Base-by-base conservation (phyloP, 345 rosid species). In the Dipteronia dyeriana region DNA sequence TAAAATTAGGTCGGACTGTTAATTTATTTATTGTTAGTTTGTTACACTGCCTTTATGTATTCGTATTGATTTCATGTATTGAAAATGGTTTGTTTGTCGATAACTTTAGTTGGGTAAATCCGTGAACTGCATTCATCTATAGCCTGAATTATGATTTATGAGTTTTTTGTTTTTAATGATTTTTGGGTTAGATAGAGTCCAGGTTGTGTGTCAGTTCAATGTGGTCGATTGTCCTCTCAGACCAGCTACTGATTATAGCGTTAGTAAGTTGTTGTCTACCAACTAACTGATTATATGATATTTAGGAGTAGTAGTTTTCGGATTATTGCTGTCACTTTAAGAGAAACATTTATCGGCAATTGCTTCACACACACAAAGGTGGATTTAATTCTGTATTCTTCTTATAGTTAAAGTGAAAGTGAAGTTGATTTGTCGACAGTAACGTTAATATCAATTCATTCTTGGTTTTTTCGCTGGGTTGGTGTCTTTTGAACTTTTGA, bases 1-100 rank as follows among this genome's bases (percentile, higher is more conserved):
- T 72, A 22, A 20, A 72, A 45, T 73, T 41, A 43, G 76, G 57
- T 73, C 9, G 4, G 57, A 23, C 10, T 43, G 57, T 43, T 17
- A 61, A 61, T 73, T 73, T 49, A 49, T 41, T 41, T 41, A 41
- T 53, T 53, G 57, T n/a, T n/a, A n/a, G n/a, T n/a, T n/a, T n/a
- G n/a, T 20, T 26, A 3, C 34, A 19, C 70, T 47, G 70, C 2
- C 51, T 17, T 53, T 67, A 10, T n/a, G 11, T 41, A 41, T 66
- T 66, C 14, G 22, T 10, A 19, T 56, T 56, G 54, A 49, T 34
- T 34, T 34, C 38, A 34, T 34, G 38, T 34, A 4, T 34, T 34
- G 38, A 34, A 34, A 34, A 34, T 57, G 0, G 8, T 57, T 57
- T 56, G 19, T 17, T 57, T 17, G 54, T 39, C 34, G n/a, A 39